phyloP scores from a whole-genome alignment of 2,329 filamentous ascomycete genomes.

The Exserohilum rostratum region DNA sequence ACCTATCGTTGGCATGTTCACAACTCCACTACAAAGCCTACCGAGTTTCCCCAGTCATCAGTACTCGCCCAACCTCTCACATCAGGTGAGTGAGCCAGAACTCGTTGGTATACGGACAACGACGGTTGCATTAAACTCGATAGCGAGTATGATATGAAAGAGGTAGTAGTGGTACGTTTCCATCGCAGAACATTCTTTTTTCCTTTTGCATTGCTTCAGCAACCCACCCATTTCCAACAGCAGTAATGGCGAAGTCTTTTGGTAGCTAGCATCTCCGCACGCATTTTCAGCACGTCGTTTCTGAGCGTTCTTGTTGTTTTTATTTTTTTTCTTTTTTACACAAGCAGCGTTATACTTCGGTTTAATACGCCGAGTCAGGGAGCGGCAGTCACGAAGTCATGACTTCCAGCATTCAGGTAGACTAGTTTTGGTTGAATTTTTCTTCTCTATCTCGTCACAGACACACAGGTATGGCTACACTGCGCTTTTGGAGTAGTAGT shows the following conservation, averaged over 20 bases:
- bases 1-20: slow-evolving; percentile 40
- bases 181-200: background rate
- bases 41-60: slow-evolving; percentile 30
- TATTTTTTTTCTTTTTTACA: no score
- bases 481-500: no score
- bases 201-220: background rate
- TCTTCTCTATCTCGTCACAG: no score
- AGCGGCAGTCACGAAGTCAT: slow-evolving; percentile 24
- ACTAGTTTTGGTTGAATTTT: background rate
- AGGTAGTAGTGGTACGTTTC: background rate
- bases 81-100: slow-evolving; percentile 45
- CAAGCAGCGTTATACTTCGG: slow-evolving; percentile 3
- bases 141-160: slow-evolving; percentile 47
- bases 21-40: slow-evolving; percentile 38
- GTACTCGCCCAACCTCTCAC: slow-evolving; percentile 25
- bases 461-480: background rate
- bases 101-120: slow-evolving; percentile 42
- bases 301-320: slow-evolving; percentile 14
- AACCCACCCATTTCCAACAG: background rate
- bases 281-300: background rate
- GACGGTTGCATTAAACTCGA: slow-evolving; percentile 39
- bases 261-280: background rate
- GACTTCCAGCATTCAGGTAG: slow-evolving; percentile 25
- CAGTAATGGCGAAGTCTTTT: background rate
- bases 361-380: background rate